Evolutionary conservation across 2,329 filamentous ascomycete genomes (phyloP).

Genomic region (Dactylellina drechsleri): DNA sequence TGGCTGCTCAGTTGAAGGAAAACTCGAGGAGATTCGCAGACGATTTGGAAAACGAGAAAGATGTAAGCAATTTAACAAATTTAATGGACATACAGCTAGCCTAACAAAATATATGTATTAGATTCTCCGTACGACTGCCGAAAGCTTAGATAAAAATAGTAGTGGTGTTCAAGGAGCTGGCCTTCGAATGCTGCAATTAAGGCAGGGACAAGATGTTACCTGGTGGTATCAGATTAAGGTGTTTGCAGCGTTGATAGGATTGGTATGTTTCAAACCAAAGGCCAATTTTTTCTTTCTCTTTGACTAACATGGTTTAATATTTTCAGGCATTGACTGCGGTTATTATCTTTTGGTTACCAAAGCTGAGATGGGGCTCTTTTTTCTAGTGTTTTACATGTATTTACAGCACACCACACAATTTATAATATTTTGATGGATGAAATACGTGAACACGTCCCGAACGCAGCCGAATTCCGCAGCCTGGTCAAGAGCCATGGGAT

Average conservation of each 20-base stretch:
- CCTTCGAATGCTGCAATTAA: constrained; percentile 49
- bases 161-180: constrained; percentile 45
- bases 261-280: constrained; percentile 25
- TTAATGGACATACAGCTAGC: background rate
- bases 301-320: background rate
- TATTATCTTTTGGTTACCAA: constrained; percentile 51
- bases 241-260: constrained; percentile 50
- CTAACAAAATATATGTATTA: constrained; percentile 8
- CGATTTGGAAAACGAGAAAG: constrained; percentile 77
- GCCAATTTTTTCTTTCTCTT: background rate
- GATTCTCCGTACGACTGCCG: constrained; percentile 33
- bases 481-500: constrained; percentile 11
- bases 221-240: constrained; percentile 54
- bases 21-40: constrained; percentile 77
- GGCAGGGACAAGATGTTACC: constrained; percentile 49
- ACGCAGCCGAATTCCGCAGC: background rate
- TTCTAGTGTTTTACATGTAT: background rate
- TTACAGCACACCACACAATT: background rate
- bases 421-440: background rate
- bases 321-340: constrained; percentile 46
- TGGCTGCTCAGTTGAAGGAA: constrained; percentile 80
- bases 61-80: constrained; percentile 63
- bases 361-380: constrained; percentile 51
- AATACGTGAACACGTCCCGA: background rate
- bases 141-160: constrained; percentile 45